phyloP scores from a whole-genome alignment of 768 basidiomycete species.

The Tulasnella sp. region DNA sequence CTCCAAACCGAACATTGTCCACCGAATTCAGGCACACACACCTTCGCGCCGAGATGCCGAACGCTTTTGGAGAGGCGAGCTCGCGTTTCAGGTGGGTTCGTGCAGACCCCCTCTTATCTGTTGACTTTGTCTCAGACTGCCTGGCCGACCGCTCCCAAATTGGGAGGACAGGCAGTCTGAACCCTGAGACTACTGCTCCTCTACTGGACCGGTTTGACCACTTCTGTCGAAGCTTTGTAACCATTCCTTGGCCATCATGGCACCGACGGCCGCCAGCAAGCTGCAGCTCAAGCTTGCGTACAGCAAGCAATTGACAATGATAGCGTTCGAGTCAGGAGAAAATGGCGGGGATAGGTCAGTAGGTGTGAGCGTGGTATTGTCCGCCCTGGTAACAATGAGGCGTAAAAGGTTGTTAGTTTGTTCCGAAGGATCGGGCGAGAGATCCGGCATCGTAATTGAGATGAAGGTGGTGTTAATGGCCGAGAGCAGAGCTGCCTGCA shows the following conservation, averaged over 20 bases:
- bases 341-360: neutral
- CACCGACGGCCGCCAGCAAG: neutral
- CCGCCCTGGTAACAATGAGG: neutral
- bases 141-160: no score
- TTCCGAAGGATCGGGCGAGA: neutral
- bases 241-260: slow-evolving; percentile 2
- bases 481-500: neutral
- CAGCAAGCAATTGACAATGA: neutral
- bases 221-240: neutral
- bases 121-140: no score
- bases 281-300: slow-evolving; percentile 6
- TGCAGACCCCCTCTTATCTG: no score
- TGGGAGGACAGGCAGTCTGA: no score
- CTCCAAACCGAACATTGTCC: no score
- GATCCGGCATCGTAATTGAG: neutral
- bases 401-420: slow-evolving; percentile 1
- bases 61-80: no score
- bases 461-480: slow-evolving; percentile 1
- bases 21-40: no score
- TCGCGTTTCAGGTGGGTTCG: no score
- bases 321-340: neutral
- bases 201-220: neutral
- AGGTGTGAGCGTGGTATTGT: neutral
- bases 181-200: neutral
- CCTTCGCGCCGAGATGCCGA: neutral